Percentiles rank a stretch among this genome's conserved stretches.
phyloP scores from a whole-genome alignment of 202 grass and related monocot genomes.

The Dendrocalamus latiflorus region DNA sequence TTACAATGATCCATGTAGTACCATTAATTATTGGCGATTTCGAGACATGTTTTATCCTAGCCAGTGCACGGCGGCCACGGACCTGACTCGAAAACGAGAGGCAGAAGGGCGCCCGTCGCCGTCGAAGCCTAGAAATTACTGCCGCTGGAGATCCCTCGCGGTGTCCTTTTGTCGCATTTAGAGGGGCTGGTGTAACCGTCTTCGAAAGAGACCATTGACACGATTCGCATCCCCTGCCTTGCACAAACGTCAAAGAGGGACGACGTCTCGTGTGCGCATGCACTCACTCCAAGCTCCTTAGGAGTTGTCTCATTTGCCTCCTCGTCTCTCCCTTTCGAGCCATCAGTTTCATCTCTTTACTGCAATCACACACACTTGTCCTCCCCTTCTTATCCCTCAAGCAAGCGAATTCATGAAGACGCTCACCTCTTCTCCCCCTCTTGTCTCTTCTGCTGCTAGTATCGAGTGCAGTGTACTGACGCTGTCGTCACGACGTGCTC shows the following conservation, averaged over 20 bases:
- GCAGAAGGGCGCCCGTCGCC: background rate
- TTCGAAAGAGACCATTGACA: background rate
- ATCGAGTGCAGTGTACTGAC: background rate
- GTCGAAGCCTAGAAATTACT: background rate
- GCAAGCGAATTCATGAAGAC: background rate
- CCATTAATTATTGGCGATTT: no score
- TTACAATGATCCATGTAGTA: no score
- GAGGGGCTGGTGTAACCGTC: background rate
- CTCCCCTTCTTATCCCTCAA: background rate
- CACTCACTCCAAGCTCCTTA: background rate
- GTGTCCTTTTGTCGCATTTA: background rate
- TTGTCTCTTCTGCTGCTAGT: constrained; percentile 9
- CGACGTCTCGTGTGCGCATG: no score
- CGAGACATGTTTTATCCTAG: no score
- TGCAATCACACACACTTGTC: background rate
- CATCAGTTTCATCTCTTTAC: background rate
- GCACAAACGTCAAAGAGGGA: no score
- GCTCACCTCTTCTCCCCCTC: background rate
- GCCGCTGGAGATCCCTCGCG: background rate
- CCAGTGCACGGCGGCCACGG: background rate
- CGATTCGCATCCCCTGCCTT: background rate
- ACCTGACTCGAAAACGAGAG: background rate
- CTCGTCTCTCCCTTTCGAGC: constrained; percentile 5
- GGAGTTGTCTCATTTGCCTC: background rate
- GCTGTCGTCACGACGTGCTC: background rate